These are phyloP conservation scores for Anisodus tanguticus DNA, from an alignment of 257 asterid species.

Conservation along the genomic window DNA sequence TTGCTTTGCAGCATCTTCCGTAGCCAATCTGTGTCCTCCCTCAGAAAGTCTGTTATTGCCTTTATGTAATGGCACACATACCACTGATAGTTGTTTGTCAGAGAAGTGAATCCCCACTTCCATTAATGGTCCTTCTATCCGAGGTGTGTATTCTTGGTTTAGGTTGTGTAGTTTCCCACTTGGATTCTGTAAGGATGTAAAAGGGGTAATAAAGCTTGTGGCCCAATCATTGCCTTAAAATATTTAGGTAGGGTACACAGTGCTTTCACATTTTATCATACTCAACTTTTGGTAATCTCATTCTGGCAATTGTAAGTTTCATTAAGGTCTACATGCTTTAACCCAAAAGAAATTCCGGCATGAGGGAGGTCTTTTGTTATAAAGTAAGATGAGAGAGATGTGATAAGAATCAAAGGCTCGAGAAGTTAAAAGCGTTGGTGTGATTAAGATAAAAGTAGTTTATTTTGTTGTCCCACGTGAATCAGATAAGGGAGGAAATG, in stretches of 20 bases:
- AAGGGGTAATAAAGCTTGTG: neutral
- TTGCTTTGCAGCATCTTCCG: neutral
- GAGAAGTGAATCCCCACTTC: neutral
- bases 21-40: neutral
- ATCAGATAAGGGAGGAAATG: neutral
- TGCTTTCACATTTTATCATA: neutral
- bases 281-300: neutral
- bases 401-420: neutral
- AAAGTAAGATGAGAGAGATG: neutral
- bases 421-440: neutral
- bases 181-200: slow-evolving; percentile 1
- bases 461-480: neutral
- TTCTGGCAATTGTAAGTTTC: neutral
- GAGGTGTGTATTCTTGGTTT: neutral
- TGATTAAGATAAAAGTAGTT: neutral
- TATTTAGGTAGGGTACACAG: neutral
- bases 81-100: neutral
- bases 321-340: neutral
- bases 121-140: neutral
- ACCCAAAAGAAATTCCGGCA: neutral
- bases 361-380: neutral
- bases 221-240: neutral
- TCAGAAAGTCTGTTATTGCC: neutral
- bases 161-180: neutral
- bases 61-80: neutral